Conservation (phyloP, 1,139 yeast species). For the Candida tunisiensis region DNA sequence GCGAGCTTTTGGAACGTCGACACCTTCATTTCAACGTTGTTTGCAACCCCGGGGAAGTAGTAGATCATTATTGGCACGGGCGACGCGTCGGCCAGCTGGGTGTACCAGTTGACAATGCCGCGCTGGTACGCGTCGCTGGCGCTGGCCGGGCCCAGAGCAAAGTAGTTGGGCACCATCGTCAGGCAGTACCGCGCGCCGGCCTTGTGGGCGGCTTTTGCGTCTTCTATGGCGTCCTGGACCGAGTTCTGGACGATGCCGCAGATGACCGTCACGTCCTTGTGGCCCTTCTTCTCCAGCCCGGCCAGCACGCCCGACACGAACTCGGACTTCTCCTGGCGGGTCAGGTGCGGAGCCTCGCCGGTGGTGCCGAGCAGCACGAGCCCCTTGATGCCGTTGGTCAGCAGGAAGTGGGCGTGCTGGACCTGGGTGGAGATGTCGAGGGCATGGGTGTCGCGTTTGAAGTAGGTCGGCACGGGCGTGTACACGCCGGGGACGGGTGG, state of each 20-base stretch:
- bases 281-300: constrained; percentile 22
- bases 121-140: no score
- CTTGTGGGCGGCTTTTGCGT: constrained; percentile 19
- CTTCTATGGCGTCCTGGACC: constrained; percentile 25
- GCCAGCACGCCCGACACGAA: constrained; percentile 19
- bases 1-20: constrained; percentile 20
- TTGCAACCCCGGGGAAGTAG: constrained; percentile 34
- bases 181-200: constrained; percentile 30
- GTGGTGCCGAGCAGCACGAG: constrained; percentile 32
- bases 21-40: constrained; percentile 22
- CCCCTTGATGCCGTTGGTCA: constrained; percentile 28
- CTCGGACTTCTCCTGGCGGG: constrained; percentile 25
- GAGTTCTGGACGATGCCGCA: constrained; percentile 30
- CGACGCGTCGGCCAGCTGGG: constrained; percentile 27
- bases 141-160: constrained; percentile 25
- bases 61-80: constrained; percentile 30
- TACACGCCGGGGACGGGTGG: constrained; percentile 23
- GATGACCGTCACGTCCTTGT: constrained; percentile 20
- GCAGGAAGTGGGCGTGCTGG: constrained; percentile 25
- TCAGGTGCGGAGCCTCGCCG: constrained; percentile 32
- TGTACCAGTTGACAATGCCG: constrained; percentile 28
- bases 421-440: constrained; percentile 28
- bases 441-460: constrained; percentile 21
- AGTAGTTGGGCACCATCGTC: constrained; percentile 31
- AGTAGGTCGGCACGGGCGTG: constrained; percentile 34